These are phyloP conservation scores for Daldinia caldariorum DNA, from an alignment of 495 filamentous ascomycete species.

Conservation along the genomic window DNA sequence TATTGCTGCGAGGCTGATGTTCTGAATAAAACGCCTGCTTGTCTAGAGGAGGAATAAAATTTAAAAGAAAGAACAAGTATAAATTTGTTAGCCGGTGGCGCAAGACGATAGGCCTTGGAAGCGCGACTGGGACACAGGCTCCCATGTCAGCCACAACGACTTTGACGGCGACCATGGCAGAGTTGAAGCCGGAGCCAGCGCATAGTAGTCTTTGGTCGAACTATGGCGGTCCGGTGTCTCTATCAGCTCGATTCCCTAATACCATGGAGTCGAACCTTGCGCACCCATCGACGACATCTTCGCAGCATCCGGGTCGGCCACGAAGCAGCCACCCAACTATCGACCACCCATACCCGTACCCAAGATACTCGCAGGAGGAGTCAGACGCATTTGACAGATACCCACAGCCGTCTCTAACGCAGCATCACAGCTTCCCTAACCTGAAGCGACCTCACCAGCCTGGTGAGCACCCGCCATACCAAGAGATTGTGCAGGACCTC, in stretches of 20 bases:
- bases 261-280: conserved; percentile 55
- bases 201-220: conserved; percentile 62
- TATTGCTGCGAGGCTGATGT: conserved; percentile 36
- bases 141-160: conserved; percentile 65
- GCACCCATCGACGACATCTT: conserved; percentile 50
- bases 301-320: conserved; percentile 57
- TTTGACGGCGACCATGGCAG: conserved; percentile 65
- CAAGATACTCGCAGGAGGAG: conserved; percentile 56
- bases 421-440: conserved; percentile 64
- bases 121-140: conserved; percentile 51
- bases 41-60: conserved; percentile 29
- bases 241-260: conserved; percentile 57
- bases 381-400: conserved; percentile 59
- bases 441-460: conserved; percentile 61
- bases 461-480: conserved; percentile 57
- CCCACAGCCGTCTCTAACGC: conserved; percentile 57
- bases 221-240: conserved; percentile 60
- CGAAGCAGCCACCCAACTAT: conserved; percentile 52
- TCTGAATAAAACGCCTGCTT: conserved; percentile 31
- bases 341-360: conserved; percentile 56
- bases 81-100: conserved; percentile 39
- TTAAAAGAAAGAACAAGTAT: conserved; percentile 19
- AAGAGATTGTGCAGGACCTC: conserved; percentile 64
- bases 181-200: conserved; percentile 62
- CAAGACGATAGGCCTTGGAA: conserved; percentile 38